Evolutionary conservation across 768 basidiomycete genomes (phyloP), one percentile per base, ranked within the genome.

Genomic region (Termitomyces bulborhizus): DNA sequence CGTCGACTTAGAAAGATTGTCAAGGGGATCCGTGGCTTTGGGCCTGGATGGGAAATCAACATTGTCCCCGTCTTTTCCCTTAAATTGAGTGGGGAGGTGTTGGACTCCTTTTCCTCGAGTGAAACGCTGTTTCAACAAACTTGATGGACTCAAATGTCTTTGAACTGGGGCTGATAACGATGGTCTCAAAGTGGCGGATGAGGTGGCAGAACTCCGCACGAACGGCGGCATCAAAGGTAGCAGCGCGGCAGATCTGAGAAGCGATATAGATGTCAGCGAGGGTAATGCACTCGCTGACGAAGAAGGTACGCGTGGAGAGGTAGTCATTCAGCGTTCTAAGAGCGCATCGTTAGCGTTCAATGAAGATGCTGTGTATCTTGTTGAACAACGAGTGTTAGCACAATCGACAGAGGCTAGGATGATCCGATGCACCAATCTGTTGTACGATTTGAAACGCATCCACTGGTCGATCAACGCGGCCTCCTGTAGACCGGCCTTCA

Each of bases 11-110:
- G 93, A 93, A 40, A 98, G 83, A 60, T 82, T 79, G 59, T 97
- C 96, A 51, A 96, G 85, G 29, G 96, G 96, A 80, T 97, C 96
- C 83, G 94, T 94, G 54, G 73, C 80, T 71, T 96, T 95, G 62
- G 95, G 92, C 72, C 89, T 93, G 47, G 82, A 83, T n/a, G 87
- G 85, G 34, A 56, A 44, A 32, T 78, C 69, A 53, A 76, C 74
- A 57, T 87, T 87, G 2, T 93, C 92, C 9, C 93, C 93, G 0
- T 91, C 78, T 71, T 89, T 89, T 83, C 95, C 95, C 78, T 95
- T 96, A 85, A 76, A 76, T 64, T 80, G 32, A 82, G 80, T 16
- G 80, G 71, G 58, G 76, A 77, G 45, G 81, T 74, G 63, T 81
- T 80, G 58, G 73, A 68, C 65, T 81, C 79, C 71, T 90, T 81